Base-by-base conservation (phyloP, 805 yeast species). In the Yamadazyma sp. region DNA sequence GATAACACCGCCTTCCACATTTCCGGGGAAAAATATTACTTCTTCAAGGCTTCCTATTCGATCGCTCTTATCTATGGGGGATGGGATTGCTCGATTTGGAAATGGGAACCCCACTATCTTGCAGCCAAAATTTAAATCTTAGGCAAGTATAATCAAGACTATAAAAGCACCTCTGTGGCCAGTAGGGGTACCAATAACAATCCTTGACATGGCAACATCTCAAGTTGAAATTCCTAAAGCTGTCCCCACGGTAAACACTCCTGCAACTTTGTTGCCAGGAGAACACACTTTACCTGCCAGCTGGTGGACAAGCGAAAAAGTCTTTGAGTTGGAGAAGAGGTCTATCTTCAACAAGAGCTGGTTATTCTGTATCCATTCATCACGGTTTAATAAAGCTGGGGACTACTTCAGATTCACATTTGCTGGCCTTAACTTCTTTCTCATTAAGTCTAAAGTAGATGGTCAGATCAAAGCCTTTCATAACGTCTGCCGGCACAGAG, bases 401-500 rank as follows among this genome's bases (percentile, higher is more conserved):
- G 82, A 78, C 52, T 78, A 77, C 55, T 73, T 47, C 48, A 61
- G 75, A 7, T 78, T 62, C 53, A 65, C 67, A 29, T 59, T 77
- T 30, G 59, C 73, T 32, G 83, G 82, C 0, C 63, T 76, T 53
- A 73, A 70, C 49, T 78, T 75, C 49, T 78, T 78, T 55, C 48
- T 78, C 26, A 77, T 78, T 55, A 73, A 71, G 56, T 70, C 73
- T 38, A 76, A 73, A 44, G 48, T 57, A n/a, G 55, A 50, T 31
- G 78, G 80, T 17, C 58, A 67, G 21, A 61, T 77, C 51, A 75
- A 74, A 53, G 82, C 81, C 11, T 78, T 78, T 62, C 84, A 78
- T 55, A 78, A 78, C 49, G 75, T 78, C 24, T 78, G 84, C 50
- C 78, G 83, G 49, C 84, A 78, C 59, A 65, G 83, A 53, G 83